Evolutionary conservation across 768 basidiomycete species (phyloP), one percentile per base, ranked within the genome.

Genomic region (Boletus tomentosulus): DNA sequence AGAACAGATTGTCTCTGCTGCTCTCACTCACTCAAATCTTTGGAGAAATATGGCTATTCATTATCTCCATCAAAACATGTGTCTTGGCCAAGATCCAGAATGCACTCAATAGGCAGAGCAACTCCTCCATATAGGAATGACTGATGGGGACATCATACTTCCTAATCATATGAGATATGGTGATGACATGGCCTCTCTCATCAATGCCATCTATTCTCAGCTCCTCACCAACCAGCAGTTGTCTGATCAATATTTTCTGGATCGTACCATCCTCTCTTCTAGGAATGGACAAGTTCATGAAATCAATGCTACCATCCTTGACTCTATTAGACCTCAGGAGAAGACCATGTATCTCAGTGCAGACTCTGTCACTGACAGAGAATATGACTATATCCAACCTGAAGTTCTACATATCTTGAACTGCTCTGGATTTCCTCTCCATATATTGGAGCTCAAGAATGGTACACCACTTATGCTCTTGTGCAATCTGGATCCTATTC

Each of bases 1-100:
- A 34, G 63, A 64, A 30, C 67, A 77, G 9, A 76, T 78, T 62
- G 64, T 79, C 4, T 54, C 55, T 55, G 73, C 73, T 2, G 66
- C 65, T 4, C 57, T 79, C 0, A 65, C 61, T 24, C 48, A 60
- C 9, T 79, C 76, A 22, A 28, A 56, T 10, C 60, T 81, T 0
- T 81, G 80, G 78, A 22, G 34, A 4, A 39, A 44, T 7, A 61
- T 77, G 34, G n/a, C 56, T 7, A 51, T 75, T 9, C 57, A 76
- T 2, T 58, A 48, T 35, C 35, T 48, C 1, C 12, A 37, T 16
- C 30, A 33, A 19, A 45, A 45, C n/a, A 45, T 45, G 44, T 7
- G 44, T 4, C 28, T 45, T 12, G 68, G 68, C 0, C 53, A 63
- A n/a, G 55, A 62, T 55, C 56, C 58, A 10, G 62, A 63, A n/a